phyloP scores from a whole-genome alignment of 768 basidiomycete genomes.

The Lactifluus echinatus region DNA sequence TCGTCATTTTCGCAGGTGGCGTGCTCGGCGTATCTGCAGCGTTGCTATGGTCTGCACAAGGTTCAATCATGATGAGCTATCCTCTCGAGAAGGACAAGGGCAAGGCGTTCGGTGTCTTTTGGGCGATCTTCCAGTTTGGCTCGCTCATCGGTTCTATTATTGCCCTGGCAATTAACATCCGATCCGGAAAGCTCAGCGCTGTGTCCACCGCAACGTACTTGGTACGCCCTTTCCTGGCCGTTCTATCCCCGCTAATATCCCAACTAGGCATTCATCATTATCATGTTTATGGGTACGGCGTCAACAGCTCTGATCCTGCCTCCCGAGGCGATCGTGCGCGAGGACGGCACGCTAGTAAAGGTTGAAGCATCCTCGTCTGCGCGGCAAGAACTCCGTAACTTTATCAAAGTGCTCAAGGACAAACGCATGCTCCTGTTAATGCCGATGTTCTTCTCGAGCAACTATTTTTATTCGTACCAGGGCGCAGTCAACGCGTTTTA shows the following conservation, averaged over 20 bases:
- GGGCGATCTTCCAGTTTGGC: slow-evolving; percentile 41
- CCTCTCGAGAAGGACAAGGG: slow-evolving; percentile 52
- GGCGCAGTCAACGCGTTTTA: slow-evolving; percentile 32
- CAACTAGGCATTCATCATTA: slow-evolving; percentile 34
- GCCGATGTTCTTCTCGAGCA: slow-evolving; percentile 39
- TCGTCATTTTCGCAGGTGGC: slow-evolving; percentile 41
- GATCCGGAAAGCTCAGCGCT: slow-evolving; percentile 25
- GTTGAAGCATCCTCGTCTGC: slow-evolving; percentile 27
- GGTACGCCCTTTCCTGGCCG: slow-evolving; percentile 20
- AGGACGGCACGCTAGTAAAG: slow-evolving; percentile 35
- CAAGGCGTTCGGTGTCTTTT: slow-evolving; percentile 42
- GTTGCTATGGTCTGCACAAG: slow-evolving; percentile 46
- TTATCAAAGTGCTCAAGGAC: slow-evolving; percentile 32
- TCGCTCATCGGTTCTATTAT: slow-evolving; percentile 37
- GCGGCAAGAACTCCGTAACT: slow-evolving; percentile 26
- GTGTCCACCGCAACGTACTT: slow-evolving; percentile 36
- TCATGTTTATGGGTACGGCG: slow-evolving; percentile 36
- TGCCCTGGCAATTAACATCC: slow-evolving; percentile 36
- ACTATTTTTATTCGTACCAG: slow-evolving; percentile 41
- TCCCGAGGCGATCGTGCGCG: slow-evolving; percentile 31
- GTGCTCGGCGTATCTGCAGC: slow-evolving; percentile 44
- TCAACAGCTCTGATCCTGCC: slow-evolving; percentile 31
- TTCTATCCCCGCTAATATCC: background rate
- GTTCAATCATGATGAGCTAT: slow-evolving; percentile 47
- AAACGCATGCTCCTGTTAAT: slow-evolving; percentile 34